Conservation (phyloP, 2,329 filamentous ascomycete genomes). For the Lasiodiplodia citricola region DNA sequence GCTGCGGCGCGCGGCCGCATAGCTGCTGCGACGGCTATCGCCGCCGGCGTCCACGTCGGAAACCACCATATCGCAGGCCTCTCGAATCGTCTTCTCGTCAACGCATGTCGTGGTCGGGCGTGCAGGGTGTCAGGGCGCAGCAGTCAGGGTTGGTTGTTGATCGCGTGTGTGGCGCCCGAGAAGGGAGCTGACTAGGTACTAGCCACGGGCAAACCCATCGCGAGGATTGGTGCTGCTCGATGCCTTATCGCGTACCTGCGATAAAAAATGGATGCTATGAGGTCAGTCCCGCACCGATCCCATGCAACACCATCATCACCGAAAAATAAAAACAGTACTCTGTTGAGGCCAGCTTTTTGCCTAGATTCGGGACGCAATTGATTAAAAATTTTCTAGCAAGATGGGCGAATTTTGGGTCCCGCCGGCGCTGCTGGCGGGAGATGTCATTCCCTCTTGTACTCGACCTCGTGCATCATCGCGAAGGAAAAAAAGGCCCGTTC, state of each 20-base stretch:
- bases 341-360: not conserved
- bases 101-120: conserved; percentile 21
- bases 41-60: conserved; percentile 28
- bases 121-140: not conserved
- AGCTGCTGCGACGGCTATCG: conserved; percentile 37
- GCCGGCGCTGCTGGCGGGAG: not conserved
- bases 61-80: conserved; percentile 24
- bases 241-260: conserved; percentile 10
- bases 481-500: not conserved
- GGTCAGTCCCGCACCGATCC: conserved; percentile 3
- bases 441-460: not conserved
- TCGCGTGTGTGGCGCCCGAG: not conserved
- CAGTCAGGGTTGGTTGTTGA: not conserved
- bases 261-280: conserved; percentile 14
- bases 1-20: conserved; percentile 31
- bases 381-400: not conserved
- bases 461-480: not conserved
- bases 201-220: not conserved
- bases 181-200: not conserved
- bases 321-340: not conserved
- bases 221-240: not conserved
- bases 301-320: not conserved
- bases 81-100: not conserved
- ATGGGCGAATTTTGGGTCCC: not conserved
- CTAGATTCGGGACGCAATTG: not conserved